phyloP scores from a whole-genome alignment of 2,329 filamentous ascomycete genomes.

The Aspergillus sp. region DNA sequence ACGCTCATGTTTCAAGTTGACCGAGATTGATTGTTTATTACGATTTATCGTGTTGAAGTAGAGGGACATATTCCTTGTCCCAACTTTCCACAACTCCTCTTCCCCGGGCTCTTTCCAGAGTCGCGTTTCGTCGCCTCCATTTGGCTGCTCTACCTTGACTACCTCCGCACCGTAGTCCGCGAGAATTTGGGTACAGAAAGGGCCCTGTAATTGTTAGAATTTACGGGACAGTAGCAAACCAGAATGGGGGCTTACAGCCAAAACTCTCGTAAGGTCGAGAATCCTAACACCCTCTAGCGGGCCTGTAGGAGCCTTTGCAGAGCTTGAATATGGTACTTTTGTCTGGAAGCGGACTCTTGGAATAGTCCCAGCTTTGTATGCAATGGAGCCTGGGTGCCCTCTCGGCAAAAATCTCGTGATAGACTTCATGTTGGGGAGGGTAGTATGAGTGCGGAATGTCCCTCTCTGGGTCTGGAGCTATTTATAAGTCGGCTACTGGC shows the following conservation, averaged over 20 bases:
- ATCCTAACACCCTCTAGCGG: slow-evolving; percentile 24
- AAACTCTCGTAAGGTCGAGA: slow-evolving; percentile 28
- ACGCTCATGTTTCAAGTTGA: slow-evolving; percentile 29
- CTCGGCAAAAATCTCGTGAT: neutral
- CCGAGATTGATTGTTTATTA: slow-evolving; percentile 43
- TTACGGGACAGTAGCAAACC: neutral
- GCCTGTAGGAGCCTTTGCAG: neutral
- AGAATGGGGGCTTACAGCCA: slow-evolving; percentile 17
- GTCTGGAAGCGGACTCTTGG: neutral
- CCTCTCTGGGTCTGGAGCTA: neutral
- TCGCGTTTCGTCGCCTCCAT: slow-evolving; percentile 32
- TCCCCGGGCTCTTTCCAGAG: slow-evolving; percentile 30
- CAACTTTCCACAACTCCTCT: slow-evolving; percentile 23
- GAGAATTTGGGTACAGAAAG: slow-evolving; percentile 44
- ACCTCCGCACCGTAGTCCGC: slow-evolving; percentile 46
- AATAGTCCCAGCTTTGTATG: neutral
- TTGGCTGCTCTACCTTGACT: slow-evolving; percentile 37
- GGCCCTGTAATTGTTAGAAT: slow-evolving; percentile 22
- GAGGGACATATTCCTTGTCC: slow-evolving; percentile 33
- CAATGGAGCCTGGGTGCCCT: neutral
- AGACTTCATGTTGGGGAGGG: neutral
- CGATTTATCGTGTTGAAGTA: slow-evolving; percentile 47
- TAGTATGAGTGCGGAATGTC: neutral
- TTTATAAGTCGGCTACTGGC: neutral
- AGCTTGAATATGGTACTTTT: neutral